Conservation (phyloP, 768 basidiomycete genomes). For the Trametopsis cervina region DNA sequence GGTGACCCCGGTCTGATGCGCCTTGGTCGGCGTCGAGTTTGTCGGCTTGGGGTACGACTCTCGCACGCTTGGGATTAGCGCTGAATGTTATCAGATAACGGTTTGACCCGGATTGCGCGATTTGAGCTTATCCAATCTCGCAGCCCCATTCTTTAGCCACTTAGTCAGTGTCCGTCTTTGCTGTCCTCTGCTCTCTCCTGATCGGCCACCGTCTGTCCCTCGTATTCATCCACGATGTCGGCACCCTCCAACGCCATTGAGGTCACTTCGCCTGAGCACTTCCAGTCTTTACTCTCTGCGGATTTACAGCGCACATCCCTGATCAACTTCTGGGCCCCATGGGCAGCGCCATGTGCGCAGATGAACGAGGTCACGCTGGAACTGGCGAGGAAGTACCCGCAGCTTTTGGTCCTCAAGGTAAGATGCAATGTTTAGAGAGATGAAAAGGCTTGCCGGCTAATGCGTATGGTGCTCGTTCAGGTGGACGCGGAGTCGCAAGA, state of each 20-base stretch:
- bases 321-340: conserved; percentile 90
- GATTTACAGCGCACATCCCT: conserved; percentile 81
- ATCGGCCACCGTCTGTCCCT: not conserved
- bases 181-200: not conserved
- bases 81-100: conserved; percentile 8
- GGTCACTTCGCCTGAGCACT: conserved; percentile 60
- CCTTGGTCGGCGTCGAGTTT: no score
- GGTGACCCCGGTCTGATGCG: no score
- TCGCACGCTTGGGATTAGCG: not conserved
- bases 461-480: no score
- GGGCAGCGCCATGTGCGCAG: conserved; percentile 86
- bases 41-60: no score
- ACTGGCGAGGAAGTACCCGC: conserved; percentile 64
- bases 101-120: conserved; percentile 11
- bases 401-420: conserved; percentile 71
- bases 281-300: conserved; percentile 62
- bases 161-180: not conserved
- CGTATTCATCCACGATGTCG: conserved; percentile 16
- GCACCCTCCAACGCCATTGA: conserved; percentile 32
- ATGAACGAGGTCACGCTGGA: conserved; percentile 80
- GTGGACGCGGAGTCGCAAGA: conserved; percentile 76
- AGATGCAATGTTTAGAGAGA: no score
- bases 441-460: no score
- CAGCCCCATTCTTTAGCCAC: not conserved
- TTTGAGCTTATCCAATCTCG: conserved; percentile 1